Base-by-base conservation (phyloP, 345 rosid species). In the Zanthoxylum bungeanum region DNA sequence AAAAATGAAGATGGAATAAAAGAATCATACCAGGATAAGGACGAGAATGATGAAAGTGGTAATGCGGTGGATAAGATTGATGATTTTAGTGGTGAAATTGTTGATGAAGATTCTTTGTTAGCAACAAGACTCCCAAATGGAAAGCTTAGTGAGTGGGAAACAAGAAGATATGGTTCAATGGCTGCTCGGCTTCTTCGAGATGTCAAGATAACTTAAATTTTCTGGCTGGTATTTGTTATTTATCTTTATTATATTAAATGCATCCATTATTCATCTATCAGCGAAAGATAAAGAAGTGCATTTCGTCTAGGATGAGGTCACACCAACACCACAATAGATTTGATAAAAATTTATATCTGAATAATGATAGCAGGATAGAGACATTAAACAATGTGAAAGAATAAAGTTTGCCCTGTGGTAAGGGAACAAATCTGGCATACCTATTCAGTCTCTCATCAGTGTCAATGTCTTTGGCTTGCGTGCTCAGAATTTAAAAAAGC, bases 141-240 rank as follows among this genome's bases (percentile, higher is more conserved):
- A 21, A 77, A 85, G 66, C 90, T 91, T 55, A 88, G 89, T 27
- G 97, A 90, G 44, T 94, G 98, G 98, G 97, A 94, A 74, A 87
- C 86, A 52, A 87, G 98, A 80, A 86, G 97, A 80, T 83, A 84
- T 21, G 98, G 97, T 50, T 85, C 92, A 12, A 82, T 89, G 82
- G 97, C 98, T 46, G 98, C 97, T 19, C 87, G 97, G 74, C 97
- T 91, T 80, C 97, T 91, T 62, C 88, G 84, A 55, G 93, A 90
- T 70, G 81, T 88, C 63, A 85, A 88, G 76, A 85, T 91, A 68
- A 80, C 83, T 37, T 86, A 60, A 77, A 56, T 71, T 69, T 75
- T 71, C 67, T 58, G 70, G 81, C 34, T 52, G 62, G 60, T 60
- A 46, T 49, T 4, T 17, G 4, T 9, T 7, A 22, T 50, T 14